A percentile compares a stretch with the other conserved stretches of the same genome.
phyloP scores from a whole-genome alignment of 1,284 basidiomycete species.

The Moesziomyces antarcticus region DNA sequence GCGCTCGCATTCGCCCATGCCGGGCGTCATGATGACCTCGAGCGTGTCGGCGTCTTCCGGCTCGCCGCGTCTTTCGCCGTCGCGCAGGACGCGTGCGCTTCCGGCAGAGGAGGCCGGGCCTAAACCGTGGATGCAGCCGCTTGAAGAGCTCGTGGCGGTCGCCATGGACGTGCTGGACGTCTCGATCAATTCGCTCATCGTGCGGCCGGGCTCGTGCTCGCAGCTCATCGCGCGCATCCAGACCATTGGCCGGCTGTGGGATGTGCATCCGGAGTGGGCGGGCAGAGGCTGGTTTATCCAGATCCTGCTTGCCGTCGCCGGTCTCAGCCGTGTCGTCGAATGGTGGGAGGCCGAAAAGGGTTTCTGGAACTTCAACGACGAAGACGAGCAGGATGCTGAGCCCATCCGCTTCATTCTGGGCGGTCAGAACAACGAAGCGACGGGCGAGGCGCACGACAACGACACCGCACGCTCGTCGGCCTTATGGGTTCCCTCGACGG shows the following conservation, averaged over 20 bases:
- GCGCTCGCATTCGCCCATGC: slow-evolving; percentile 91
- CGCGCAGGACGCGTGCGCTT: slow-evolving; percentile 48
- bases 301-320: slow-evolving; percentile 86
- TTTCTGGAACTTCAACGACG: slow-evolving; percentile 99
- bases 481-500: slow-evolving; percentile 25
- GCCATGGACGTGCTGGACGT: slow-evolving; percentile 96
- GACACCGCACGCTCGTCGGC: slow-evolving; percentile 13
- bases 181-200: slow-evolving; percentile 84
- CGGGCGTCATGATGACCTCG: slow-evolving; percentile 67
- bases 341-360: slow-evolving; percentile 99
- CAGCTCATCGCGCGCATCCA: slow-evolving; percentile 89
- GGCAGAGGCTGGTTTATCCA: slow-evolving; percentile 98
- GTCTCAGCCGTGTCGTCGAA: slow-evolving; percentile 93
- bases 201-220: slow-evolving; percentile 84
- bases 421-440: slow-evolving; percentile 20
- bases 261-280: slow-evolving; percentile 96
- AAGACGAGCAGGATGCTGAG: slow-evolving; percentile 73
- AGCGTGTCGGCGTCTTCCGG: slow-evolving; percentile 56
- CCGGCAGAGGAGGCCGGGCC: slow-evolving; percentile 43
- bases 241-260: slow-evolving; percentile 91
- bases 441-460: slow-evolving; percentile 18
- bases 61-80: slow-evolving; percentile 57
- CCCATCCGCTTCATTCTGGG: slow-evolving; percentile 57
- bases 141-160: slow-evolving; percentile 91
- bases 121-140: slow-evolving; percentile 74